Conservation (phyloP, 805 yeast genomes). For the Lipomyces japonicus region DNA sequence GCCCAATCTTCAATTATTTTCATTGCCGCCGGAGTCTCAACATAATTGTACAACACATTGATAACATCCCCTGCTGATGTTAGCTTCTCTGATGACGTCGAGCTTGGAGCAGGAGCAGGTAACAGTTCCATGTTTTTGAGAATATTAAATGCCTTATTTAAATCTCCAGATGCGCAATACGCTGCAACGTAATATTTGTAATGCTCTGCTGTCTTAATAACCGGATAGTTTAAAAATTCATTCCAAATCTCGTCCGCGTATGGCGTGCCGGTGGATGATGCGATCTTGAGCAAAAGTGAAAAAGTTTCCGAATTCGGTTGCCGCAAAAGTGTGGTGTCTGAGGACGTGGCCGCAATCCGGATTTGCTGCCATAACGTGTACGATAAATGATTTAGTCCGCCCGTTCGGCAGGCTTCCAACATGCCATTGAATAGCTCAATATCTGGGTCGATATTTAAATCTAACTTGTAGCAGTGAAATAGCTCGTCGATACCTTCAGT, state of each 20-base stretch:
- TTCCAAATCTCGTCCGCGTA: conserved; percentile 63
- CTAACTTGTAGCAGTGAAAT: conserved; percentile 63
- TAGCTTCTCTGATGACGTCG: conserved; percentile 2
- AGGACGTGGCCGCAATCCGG: conserved; percentile 51
- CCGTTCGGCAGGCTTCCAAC: conserved; percentile 61
- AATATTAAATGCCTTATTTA: conserved; percentile 52
- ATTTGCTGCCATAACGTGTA: conserved; percentile 60
- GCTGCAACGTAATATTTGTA: conserved; percentile 63
- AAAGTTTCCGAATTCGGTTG: conserved; percentile 57
- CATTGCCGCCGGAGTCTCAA: conserved; percentile 31
- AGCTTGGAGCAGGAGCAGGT: conserved; percentile 40
- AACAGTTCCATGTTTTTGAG: conserved; percentile 46
- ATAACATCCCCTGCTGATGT: conserved; percentile 43
- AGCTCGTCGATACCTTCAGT: conserved; percentile 64
- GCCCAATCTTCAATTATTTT: conserved; percentile 31
- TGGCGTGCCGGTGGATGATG: conserved; percentile 50
- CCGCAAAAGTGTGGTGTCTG: conserved; percentile 1
- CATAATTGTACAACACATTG: conserved; percentile 47
- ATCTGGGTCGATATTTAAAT: conserved; percentile 53
- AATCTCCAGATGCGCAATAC: conserved; percentile 62
- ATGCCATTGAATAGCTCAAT: conserved; percentile 57
- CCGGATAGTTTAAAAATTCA: conserved; percentile 49
- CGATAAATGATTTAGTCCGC: conserved; percentile 52
- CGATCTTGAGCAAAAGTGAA: conserved; percentile 61
- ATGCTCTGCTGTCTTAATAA: conserved; percentile 52